Percentiles rank a stretch among this genome's conserved stretches.
These are phyloP conservation scores for Magnaporthiopsis rhizophila DNA, from an alignment of 2,329 filamentous ascomycete genomes.

Conservation along the genomic window DNA sequence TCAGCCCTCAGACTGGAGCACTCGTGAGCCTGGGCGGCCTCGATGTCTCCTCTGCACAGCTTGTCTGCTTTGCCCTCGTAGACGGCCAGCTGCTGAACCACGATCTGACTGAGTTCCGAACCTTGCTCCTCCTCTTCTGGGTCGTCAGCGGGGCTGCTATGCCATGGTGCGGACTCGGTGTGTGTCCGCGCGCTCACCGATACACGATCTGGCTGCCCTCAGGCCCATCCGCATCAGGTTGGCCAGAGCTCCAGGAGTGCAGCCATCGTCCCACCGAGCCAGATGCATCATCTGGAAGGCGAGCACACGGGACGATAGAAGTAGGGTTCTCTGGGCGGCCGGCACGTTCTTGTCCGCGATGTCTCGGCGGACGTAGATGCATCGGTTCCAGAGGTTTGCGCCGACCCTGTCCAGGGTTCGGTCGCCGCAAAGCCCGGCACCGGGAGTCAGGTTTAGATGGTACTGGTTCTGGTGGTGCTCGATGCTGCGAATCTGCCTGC, in stretches of 20 bases:
- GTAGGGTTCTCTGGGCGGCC: constrained; percentile 20
- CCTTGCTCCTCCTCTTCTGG: constrained; percentile 42
- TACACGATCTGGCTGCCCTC: constrained; percentile 54
- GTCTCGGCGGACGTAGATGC: constrained; percentile 41
- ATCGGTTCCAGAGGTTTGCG: constrained; percentile 58
- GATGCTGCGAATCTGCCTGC: constrained; percentile 27
- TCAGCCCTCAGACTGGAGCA: constrained; percentile 41
- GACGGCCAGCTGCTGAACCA: constrained; percentile 56
- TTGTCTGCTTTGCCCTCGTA: constrained; percentile 24
- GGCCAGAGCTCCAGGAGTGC: constrained; percentile 26
- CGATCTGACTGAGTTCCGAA: constrained; percentile 47
- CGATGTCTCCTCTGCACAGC: not conserved
- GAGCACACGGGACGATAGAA: constrained; percentile 40
- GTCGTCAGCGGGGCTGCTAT: constrained; percentile 10
- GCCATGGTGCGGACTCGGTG: not conserved
- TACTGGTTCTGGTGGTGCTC: constrained; percentile 12
- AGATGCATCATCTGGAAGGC: constrained; percentile 62
- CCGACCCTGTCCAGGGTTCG: constrained; percentile 47
- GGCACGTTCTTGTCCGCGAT: constrained; percentile 15
- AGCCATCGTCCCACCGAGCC: constrained; percentile 30
- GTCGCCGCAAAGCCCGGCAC: constrained; percentile 22
- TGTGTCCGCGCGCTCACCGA: constrained; percentile 35
- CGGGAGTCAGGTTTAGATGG: constrained; percentile 12
- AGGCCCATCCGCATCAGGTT: constrained; percentile 61
- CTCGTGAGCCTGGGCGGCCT: constrained; percentile 22